phyloP scores from a whole-genome alignment of 2,329 filamentous ascomycete species.

The Ophiostoma pallidulum region DNA sequence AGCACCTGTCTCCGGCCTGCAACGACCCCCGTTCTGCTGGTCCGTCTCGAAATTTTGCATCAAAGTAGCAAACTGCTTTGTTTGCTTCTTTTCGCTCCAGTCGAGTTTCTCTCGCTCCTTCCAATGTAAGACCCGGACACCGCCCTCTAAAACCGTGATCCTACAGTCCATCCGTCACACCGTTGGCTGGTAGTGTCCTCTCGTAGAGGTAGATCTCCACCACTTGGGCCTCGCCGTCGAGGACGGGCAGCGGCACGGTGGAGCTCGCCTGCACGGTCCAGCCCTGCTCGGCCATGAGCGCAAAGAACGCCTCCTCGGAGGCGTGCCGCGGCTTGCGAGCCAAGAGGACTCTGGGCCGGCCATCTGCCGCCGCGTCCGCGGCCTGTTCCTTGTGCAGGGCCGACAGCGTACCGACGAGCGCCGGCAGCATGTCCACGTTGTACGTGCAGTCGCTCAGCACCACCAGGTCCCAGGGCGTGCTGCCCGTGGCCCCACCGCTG shows the following conservation, averaged over 20 bases:
- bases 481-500: slow-evolving; percentile 24
- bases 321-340: slow-evolving; percentile 48
- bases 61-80: too few species aligned
- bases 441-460: slow-evolving; percentile 53
- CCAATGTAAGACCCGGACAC: too few species aligned
- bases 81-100: too few species aligned
- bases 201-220: slow-evolving; percentile 46
- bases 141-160: too few species aligned
- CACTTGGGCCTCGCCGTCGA: slow-evolving; percentile 34
- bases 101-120: too few species aligned
- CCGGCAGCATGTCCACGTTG: slow-evolving; percentile 46
- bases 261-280: slow-evolving; percentile 37
- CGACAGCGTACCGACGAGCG: slow-evolving; percentile 43
- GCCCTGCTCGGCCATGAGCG: slow-evolving; percentile 33
- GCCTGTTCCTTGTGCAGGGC: slow-evolving; percentile 34
- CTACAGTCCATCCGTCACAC: too few species aligned
- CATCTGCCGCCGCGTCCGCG: neutral
- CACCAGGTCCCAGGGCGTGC: slow-evolving; percentile 40
- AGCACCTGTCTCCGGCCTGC: too few species aligned
- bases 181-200: slow-evolving; percentile 20
- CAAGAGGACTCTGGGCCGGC: slow-evolving; percentile 36
- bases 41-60: too few species aligned
- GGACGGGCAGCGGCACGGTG: slow-evolving; percentile 35
- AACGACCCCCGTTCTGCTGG: too few species aligned
- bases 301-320: slow-evolving; percentile 41